These are phyloP conservation scores for Hypoxylon sp. DNA, from an alignment of 2,329 filamentous ascomycete genomes.

Conservation along the genomic window DNA sequence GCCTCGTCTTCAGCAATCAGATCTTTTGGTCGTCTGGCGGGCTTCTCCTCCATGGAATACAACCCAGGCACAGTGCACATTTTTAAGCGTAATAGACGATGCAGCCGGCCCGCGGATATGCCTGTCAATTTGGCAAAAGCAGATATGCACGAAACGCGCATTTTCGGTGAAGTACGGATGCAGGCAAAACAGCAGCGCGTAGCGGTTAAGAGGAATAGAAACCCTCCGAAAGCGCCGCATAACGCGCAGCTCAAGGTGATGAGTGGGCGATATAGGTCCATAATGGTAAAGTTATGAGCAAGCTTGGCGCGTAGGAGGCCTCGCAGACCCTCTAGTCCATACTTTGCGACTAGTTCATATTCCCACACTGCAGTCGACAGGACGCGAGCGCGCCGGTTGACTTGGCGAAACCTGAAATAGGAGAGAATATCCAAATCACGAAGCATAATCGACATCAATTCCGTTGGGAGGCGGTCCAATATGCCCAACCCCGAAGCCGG, in stretches of 20 bases:
- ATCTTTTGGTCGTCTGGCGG: slow-evolving; percentile 23
- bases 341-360: neutral
- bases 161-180: slow-evolving; percentile 7
- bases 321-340: neutral
- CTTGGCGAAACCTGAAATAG: neutral
- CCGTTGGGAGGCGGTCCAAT: neutral
- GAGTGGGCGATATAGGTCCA: neutral
- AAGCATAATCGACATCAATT: neutral
- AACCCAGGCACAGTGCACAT: slow-evolving; percentile 49
- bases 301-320: neutral
- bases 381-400: neutral
- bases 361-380: neutral
- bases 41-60: slow-evolving; percentile 49
- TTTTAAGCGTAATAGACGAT: slow-evolving; percentile 48
- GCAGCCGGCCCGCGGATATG: neutral
- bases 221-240: neutral
- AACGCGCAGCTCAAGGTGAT: neutral
- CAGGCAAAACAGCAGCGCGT: slow-evolving; percentile 16
- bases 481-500: neutral
- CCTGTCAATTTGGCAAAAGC: neutral
- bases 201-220: neutral
- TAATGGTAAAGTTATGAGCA: neutral
- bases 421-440: neutral
- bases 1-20: slow-evolving; percentile 45
- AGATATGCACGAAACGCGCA: neutral